Conservation (phyloP, 345 rosid genomes). For the Carallia brachiata region DNA sequence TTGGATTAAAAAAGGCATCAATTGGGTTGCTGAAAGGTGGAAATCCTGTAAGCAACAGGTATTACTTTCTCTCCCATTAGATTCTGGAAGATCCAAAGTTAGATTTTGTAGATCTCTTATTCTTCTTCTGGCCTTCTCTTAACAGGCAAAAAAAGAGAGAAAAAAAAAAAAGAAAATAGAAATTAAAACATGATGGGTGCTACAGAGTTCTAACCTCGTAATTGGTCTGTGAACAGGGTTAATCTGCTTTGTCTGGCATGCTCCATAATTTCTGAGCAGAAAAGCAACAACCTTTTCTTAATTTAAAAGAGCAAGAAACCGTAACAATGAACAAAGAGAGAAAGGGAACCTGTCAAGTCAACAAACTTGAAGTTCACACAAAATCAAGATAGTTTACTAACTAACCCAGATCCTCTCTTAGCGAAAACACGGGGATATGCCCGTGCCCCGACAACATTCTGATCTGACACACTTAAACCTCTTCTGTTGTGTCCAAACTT, state of each 20-base stretch:
- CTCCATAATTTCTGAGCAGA: conserved; percentile 35
- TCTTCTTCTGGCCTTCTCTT: conserved; percentile 10
- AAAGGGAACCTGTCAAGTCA: background rate
- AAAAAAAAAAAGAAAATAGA: conserved; percentile 11
- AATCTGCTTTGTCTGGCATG: conserved; percentile 31
- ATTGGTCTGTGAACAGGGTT: conserved; percentile 44
- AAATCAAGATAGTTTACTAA: conserved; percentile 6
- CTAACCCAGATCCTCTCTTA: conserved; percentile 53
- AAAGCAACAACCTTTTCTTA: background rate
- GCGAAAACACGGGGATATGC: conserved; percentile 56
- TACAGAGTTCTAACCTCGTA: conserved; percentile 50
- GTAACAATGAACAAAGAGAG: background rate
- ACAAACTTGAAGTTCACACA: background rate
- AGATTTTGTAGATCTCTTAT: conserved; percentile 4
- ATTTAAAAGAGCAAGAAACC: background rate
- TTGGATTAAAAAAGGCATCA: background rate
- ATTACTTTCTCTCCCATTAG: background rate
- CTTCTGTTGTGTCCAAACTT: conserved; percentile 60
- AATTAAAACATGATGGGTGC: background rate
- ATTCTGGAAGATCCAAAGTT: conserved; percentile 27
- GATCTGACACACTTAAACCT: conserved; percentile 60
- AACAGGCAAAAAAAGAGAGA: conserved; percentile 10
- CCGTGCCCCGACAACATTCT: conserved; percentile 45
- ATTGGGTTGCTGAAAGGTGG: background rate
- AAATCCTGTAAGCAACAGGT: too few relatives aligned